Base-by-base conservation (phyloP, 2,329 filamentous ascomycete species). In the Tolypocladium endophyticum region DNA sequence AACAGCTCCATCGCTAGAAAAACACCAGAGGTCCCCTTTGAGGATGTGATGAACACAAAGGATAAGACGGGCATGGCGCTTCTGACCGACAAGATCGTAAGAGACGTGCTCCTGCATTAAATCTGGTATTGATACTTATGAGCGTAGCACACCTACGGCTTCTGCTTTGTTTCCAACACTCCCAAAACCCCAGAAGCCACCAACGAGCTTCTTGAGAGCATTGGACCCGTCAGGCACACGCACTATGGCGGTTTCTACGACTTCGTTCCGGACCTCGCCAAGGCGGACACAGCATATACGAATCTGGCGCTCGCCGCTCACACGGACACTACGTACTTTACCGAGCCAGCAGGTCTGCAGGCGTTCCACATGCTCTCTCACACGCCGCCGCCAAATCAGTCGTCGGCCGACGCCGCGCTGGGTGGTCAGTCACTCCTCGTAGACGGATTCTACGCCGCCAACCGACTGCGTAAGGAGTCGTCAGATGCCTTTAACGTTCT, bases 241-340 rank as follows among this genome's bases (percentile, higher is more conserved):
- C 94, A 97, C 71, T 99, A 97, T 72, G 93, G 90, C 77, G 84
- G 75, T 61, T 81, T 82, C 69, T 84, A 83, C 67, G 93, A 97
- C 73, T 97, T 97, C 72, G 89, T 90, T 0, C 88, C 92, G 6
- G 89, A 97, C 72, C 82, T 97, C 30, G 87, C 90, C 35, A 88
- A 88, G 69, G 92, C 92, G 64, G 92, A 96, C 69, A 95, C 90
- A 1, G 92, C 92, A 4, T 99, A 97, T 76, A 97, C 93, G 1
- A 91, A 88, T 67, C 80, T 94, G 57, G 86, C 87, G 1, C 82
- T 99, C 3, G 84, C 86, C 25, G 87, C 89, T 0, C 94, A 99
- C 73, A 97, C 93, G 1, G 94, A 99, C 74, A 97, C 85, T 8
- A 96, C 93, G 1, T 97, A 99, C 74, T 97, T 97, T 75, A 92